phyloP scores from a whole-genome alignment of 768 basidiomycete genomes.

The Terana coerulea region DNA sequence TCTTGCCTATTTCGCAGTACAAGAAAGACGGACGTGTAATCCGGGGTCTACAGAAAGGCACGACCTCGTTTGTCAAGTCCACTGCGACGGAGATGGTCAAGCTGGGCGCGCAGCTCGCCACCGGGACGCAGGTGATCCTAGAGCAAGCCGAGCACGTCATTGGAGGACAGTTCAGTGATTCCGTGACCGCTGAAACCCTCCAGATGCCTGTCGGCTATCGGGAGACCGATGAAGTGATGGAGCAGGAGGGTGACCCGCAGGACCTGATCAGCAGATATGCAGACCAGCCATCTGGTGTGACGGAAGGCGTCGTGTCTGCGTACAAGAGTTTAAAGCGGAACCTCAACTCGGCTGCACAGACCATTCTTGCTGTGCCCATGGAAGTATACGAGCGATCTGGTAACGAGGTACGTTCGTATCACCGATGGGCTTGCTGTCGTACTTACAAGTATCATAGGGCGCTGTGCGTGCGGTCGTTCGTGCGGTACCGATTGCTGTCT shows the following conservation, averaged over 20 bases:
- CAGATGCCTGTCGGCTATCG: conserved; percentile 30
- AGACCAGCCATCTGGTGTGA: conserved; percentile 79
- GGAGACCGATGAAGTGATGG: conserved; percentile 25
- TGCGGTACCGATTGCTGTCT: conserved; percentile 94
- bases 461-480: conserved; percentile 92
- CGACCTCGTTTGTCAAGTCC: conserved; percentile 88
- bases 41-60: conserved; percentile 91
- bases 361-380: conserved; percentile 98
- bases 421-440: conserved; percentile 2
- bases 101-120: conserved; percentile 89
- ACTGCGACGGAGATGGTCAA: conserved; percentile 96
- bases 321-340: conserved; percentile 86
- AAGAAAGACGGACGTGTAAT: conserved; percentile 93
- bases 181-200: conserved; percentile 65
- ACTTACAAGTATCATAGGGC: conserved; percentile 49
- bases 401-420: conserved; percentile 61
- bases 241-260: conserved; percentile 37
- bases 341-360: conserved; percentile 92
- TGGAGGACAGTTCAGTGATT: conserved; percentile 69
- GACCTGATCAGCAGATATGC: conserved; percentile 87
- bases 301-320: conserved; percentile 88
- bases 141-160: conserved; percentile 93
- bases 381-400: conserved; percentile 96
- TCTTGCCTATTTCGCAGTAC: conserved; percentile 96
- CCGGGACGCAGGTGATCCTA: conserved; percentile 95